Base-by-base conservation (phyloP, 2,329 filamentous ascomycete species). In the Stemphylium beticola region DNA sequence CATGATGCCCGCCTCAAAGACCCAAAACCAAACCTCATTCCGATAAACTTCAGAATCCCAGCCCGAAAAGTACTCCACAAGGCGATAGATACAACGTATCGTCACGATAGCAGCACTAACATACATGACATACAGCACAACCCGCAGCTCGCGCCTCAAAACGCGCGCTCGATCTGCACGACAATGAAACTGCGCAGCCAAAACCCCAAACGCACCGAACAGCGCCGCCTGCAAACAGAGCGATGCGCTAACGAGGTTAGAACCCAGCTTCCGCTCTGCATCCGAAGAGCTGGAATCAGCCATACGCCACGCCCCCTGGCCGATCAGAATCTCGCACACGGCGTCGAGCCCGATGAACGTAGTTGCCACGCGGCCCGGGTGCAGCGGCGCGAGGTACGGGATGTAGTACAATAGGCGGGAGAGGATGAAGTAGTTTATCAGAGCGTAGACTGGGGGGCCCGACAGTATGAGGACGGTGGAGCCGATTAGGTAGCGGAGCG, bases 351-450 rank as follows among this genome's bases (percentile, higher is more conserved):
- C 73, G 32, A 87, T 73, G 57, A 87, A 83, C 3, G 79, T 81
- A 58, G 85, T 87, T 60, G 87, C 83, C 4, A 87, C 77, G 3
- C 83, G 78, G 3, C 82, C 83, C 0, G 83, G 83, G 59, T 85
- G 82, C 31, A 85, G 78, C 0, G 84, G 85, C 0, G 85, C 79
- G 52, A 83, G 78, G 65, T 86, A 84, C 0, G 85, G 85, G 2
- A 85, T 77, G 69, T 88, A 89, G 68, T 83, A 83, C 17, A 88
- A 77, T 11, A 86, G 77, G 4, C 85, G 81, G 2, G 82, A 82
- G 20, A 88, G 80, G 50, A 87, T 80, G 61, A 85, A 81, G 70
- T 87, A 88, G 65, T 87, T 86, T 50, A 83, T 80, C 3, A 85
- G 77, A 47, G 85, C 84, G 36, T 87, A 82, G 4, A 88, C 75